A percentile compares a stretch with the other conserved stretches of the same genome.
phyloP scores from a whole-genome alignment of 2,329 filamentous ascomycete genomes.

The Cytospora paraplurivora region DNA sequence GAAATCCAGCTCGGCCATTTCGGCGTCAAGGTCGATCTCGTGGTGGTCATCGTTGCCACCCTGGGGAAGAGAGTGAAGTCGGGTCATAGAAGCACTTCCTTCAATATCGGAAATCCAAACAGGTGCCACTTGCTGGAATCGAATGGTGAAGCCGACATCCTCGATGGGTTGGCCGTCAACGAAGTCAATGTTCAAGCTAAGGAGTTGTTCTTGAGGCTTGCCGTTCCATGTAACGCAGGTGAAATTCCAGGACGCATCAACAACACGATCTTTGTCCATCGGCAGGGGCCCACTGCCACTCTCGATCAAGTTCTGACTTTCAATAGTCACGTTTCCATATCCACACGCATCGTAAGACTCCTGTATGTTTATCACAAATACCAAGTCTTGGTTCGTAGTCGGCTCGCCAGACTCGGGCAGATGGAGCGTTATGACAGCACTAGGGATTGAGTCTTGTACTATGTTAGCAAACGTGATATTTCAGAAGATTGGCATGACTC shows the following conservation, averaged over 20 bases:
- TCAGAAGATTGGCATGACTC: neutral
- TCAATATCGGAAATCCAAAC: slow-evolving; percentile 47
- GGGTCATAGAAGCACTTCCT: slow-evolving; percentile 41
- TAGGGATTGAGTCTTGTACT: slow-evolving; percentile 30
- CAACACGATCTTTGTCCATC: slow-evolving; percentile 41
- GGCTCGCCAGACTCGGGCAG: slow-evolving; percentile 29
- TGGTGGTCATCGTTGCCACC: slow-evolving; percentile 30
- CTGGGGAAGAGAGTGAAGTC: slow-evolving; percentile 31
- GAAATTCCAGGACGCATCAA: slow-evolving; percentile 51
- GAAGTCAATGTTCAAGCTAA: slow-evolving; percentile 47
- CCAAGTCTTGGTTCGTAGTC: slow-evolving; percentile 1
- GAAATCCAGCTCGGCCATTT: slow-evolving; percentile 48
- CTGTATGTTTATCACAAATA: slow-evolving; percentile 47
- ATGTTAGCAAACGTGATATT: slow-evolving; percentile 4
- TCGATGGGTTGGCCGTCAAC: slow-evolving; percentile 45
- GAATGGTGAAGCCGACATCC: slow-evolving; percentile 44
- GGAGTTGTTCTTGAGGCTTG: slow-evolving; percentile 45
- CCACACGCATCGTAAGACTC: slow-evolving; percentile 50
- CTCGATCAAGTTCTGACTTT: slow-evolving; percentile 47
- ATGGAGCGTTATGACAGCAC: slow-evolving; percentile 34
- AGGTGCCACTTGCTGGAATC: slow-evolving; percentile 50
- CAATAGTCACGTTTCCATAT: slow-evolving; percentile 49
- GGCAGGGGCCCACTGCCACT: slow-evolving; percentile 47
- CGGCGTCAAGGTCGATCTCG: slow-evolving; percentile 42
- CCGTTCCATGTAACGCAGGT: slow-evolving; percentile 47